phyloP scores from a whole-genome alignment of 306 rosid species.

The Prunus persica region DNA sequence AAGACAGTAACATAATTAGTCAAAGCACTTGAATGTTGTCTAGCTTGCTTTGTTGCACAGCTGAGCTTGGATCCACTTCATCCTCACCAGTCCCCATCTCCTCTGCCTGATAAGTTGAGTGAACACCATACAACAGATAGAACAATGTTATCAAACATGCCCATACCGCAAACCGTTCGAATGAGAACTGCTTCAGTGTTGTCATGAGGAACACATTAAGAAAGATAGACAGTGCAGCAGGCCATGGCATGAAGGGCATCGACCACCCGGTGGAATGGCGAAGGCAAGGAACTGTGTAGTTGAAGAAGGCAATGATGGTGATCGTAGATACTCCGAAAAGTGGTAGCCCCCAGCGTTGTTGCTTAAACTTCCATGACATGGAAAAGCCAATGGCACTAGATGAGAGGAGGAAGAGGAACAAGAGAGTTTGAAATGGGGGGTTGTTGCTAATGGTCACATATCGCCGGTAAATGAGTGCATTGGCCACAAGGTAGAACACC shows the following conservation, averaged over 20 bases:
- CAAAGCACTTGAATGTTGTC: conserved; percentile 58
- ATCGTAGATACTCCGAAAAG: conserved; percentile 50
- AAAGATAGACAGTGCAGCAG: conserved; percentile 68
- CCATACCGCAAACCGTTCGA: conserved; percentile 74
- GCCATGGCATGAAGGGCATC: conserved; percentile 96
- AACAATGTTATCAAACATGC: conserved; percentile 58
- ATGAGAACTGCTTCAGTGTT: conserved; percentile 49
- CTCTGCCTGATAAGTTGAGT: conserved; percentile 78
- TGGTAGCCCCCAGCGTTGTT: conserved; percentile 61
- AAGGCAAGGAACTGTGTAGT: conserved; percentile 42
- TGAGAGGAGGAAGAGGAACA: conserved; percentile 70
- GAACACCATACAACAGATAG: conserved; percentile 88
- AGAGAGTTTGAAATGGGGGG: conserved; percentile 49
- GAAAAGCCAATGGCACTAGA: conserved; percentile 62
- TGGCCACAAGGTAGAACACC: conserved; percentile 94
- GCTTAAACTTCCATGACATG: conserved; percentile 59
- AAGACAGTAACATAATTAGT: neutral
- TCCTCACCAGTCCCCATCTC: conserved; percentile 42
- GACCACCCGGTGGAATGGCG: conserved; percentile 43
- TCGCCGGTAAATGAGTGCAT: conserved; percentile 75
- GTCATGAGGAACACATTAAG: conserved; percentile 81
- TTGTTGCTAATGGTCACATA: conserved; percentile 48
- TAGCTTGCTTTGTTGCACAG: conserved; percentile 50
- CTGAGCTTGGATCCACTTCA: conserved; percentile 38
- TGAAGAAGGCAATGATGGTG: conserved; percentile 54